Evolutionary conservation across 1,284 basidiomycete genomes (phyloP).

Genomic region (Ustilago shanxiensis): DNA sequence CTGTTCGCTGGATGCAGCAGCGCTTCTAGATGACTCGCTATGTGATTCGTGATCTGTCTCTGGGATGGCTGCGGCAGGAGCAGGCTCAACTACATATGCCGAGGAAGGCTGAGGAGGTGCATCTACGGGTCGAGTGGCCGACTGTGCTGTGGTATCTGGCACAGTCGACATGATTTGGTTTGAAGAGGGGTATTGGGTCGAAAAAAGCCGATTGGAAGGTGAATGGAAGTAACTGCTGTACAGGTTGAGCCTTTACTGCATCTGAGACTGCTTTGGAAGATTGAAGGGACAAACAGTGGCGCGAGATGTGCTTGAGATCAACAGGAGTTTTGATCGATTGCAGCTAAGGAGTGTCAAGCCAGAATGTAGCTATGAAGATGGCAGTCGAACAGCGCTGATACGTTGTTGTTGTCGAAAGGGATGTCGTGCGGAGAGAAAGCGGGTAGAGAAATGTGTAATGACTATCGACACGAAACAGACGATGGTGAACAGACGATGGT

Average conservation of each 20-base stretch:
- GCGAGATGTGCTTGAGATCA: too few species aligned
- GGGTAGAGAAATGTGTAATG: too few species aligned
- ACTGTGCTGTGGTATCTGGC: not conserved
- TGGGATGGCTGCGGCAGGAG: not conserved
- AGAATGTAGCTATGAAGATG: too few species aligned
- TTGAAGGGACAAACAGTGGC: too few species aligned
- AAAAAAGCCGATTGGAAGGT: not conserved
- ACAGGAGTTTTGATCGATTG: too few species aligned
- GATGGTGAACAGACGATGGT: slow-evolving; percentile 5
- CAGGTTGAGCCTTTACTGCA: too few species aligned
- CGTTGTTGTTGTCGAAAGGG: not conserved
- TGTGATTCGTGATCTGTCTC: slow-evolving; percentile 39
- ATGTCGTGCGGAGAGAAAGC: not conserved
- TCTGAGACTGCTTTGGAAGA: too few species aligned
- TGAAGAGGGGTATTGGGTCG: too few species aligned
- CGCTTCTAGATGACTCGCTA: slow-evolving; percentile 38
- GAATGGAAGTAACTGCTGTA: not conserved
- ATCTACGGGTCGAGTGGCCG: not conserved
- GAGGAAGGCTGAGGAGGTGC: slow-evolving; percentile 4
- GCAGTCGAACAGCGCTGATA: too few species aligned
- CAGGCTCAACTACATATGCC: not conserved
- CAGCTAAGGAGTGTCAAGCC: too few species aligned
- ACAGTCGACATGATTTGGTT: slow-evolving; percentile 4
- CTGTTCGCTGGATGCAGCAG: slow-evolving; percentile 29
- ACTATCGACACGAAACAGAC: not conserved